Percentiles rank a stretch among this genome's conserved stretches.
Evolutionary conservation across 2,329 filamentous ascomycete species (phyloP).

Genomic region (Pyrenophora seminiperda): DNA sequence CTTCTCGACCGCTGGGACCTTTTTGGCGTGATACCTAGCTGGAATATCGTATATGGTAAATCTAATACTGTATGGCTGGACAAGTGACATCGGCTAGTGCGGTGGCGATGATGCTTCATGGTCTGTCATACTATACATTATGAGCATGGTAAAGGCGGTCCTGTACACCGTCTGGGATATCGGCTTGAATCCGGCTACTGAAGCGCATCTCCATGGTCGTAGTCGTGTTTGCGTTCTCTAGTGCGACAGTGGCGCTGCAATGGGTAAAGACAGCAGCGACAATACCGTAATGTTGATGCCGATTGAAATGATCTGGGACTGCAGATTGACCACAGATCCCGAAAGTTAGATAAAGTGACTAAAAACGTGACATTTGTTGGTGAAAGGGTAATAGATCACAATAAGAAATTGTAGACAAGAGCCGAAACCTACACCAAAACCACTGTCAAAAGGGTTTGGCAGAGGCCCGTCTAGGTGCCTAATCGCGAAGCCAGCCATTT

Average conservation of each 20-base stretch:
- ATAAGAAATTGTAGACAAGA: background rate
- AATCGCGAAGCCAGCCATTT: no score
- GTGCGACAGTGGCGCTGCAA: slow-evolving; percentile 26
- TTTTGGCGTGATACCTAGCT: slow-evolving; percentile 49
- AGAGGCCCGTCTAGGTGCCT: no score
- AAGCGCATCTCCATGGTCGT: slow-evolving; percentile 49
- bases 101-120: slow-evolving; percentile 51
- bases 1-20: slow-evolving; percentile 40
- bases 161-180: slow-evolving; percentile 57
- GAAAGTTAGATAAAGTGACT: background rate
- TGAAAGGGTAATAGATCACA: background rate
- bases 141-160: slow-evolving; percentile 50
- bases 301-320: background rate
- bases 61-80: slow-evolving; percentile 49
- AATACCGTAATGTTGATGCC: background rate
- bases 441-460: no score
- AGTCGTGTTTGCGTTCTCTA: slow-evolving; percentile 36
- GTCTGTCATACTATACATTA: slow-evolving; percentile 49
- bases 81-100: slow-evolving; percentile 47
- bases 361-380: background rate
- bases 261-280: slow-evolving; percentile 19
- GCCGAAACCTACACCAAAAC: background rate
- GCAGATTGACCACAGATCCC: slow-evolving; percentile 7
- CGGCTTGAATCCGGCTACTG: slow-evolving; percentile 49
- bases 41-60: slow-evolving; percentile 52